A percentile compares a stretch with the other conserved stretches of the same genome.
Evolutionary conservation across 2,329 filamentous ascomycete species (phyloP).

Genomic region (Colletotrichum eleusines): DNA sequence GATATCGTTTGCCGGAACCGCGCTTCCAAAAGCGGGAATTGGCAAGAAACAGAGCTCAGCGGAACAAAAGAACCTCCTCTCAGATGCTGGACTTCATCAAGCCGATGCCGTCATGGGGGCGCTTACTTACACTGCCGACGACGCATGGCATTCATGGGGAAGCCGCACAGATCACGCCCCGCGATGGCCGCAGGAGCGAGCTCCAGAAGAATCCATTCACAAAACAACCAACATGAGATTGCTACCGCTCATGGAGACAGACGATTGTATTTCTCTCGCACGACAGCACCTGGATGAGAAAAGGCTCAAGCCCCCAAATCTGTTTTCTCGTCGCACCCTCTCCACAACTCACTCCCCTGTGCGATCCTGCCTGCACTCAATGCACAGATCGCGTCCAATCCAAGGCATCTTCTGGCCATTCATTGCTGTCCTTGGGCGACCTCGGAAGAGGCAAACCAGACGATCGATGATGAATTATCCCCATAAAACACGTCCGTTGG

Average conservation of each 20-base stretch:
- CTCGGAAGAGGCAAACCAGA: conserved; percentile 1
- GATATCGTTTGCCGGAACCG: background rate
- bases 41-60: background rate
- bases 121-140: too few species aligned
- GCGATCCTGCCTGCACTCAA: background rate
- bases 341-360: background rate
- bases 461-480: conserved; percentile 38
- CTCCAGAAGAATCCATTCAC: too few species aligned
- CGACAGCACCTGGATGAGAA: background rate
- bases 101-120: background rate
- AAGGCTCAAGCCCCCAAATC: background rate
- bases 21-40: background rate
- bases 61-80: background rate
- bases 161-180: background rate
- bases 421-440: background rate
- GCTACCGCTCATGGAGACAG: background rate
- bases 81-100: background rate
- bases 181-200: background rate
- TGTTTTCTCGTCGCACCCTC: background rate
- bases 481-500: conserved; percentile 33
- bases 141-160: background rate
- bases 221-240: background rate
- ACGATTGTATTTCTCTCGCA: background rate
- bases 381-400: background rate
- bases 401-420: background rate